Percentiles rank a stretch among this genome's conserved stretches.
These are phyloP conservation scores for Mycena olivaceomarginata DNA, from an alignment of 768 basidiomycete species.

Conservation along the genomic window DNA sequence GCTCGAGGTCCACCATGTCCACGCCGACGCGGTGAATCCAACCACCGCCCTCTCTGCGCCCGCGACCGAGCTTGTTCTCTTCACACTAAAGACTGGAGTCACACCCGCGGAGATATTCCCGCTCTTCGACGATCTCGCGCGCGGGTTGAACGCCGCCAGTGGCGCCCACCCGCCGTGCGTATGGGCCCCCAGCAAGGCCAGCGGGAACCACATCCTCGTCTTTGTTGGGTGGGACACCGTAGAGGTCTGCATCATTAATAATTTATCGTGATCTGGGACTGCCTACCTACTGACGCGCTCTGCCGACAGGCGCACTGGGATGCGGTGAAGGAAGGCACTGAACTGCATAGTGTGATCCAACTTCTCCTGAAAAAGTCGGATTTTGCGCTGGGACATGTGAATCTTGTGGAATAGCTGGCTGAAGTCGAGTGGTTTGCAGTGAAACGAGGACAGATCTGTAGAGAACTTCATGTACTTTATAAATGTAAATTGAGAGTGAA, in stretches of 20 bases:
- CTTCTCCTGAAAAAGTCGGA: not conserved
- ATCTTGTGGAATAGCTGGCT: not conserved
- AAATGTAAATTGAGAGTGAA: no score
- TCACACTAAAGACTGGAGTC: not conserved
- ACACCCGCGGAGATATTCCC: not conserved
- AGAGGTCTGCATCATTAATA: not conserved
- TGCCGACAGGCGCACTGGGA: slow-evolving; percentile 15
- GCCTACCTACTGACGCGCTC: not conserved
- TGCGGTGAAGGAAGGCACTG: slow-evolving; percentile 20
- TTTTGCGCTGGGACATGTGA: slow-evolving; percentile 3
- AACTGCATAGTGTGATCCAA: slow-evolving; percentile 4
- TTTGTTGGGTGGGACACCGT: slow-evolving; percentile 24
- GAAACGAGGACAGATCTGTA: no score
- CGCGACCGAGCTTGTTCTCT: slow-evolving; percentile 11
- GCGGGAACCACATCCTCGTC: slow-evolving; percentile 3
- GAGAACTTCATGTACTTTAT: no score
- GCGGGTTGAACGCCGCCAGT: not conserved
- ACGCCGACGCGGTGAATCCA: not conserved
- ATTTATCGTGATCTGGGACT: not conserved
- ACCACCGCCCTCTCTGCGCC: slow-evolving; percentile 7
- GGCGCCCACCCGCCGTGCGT: not conserved
- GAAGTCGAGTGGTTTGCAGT: no score
- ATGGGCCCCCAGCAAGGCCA: slow-evolving; percentile 2
- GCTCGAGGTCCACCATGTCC: not conserved
- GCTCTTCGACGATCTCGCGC: not conserved